A percentile compares a stretch with the other conserved stretches of the same genome.
These are phyloP conservation scores for Sporothrix sp. DNA, from an alignment of 2,329 filamentous ascomycete species.

Conservation along the genomic window DNA sequence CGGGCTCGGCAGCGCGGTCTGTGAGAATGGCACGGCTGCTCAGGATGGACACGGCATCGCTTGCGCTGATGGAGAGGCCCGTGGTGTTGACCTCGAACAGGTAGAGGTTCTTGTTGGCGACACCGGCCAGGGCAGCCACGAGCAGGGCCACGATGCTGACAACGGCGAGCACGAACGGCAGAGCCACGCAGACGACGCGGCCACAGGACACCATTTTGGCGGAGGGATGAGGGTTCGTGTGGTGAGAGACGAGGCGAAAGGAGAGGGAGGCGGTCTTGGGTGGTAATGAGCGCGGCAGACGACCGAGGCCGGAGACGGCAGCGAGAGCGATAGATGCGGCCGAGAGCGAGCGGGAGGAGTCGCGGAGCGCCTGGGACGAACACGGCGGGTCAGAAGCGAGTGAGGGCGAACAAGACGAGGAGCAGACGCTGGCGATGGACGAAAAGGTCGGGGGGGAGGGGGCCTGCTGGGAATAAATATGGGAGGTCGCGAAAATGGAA, in stretches of 20 bases:
- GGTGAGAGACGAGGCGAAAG: neutral
- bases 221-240: neutral
- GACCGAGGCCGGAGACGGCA: too few species aligned
- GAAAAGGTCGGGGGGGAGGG: slow-evolving; percentile 1
- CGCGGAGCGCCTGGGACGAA: neutral
- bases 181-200: slow-evolving; percentile 74
- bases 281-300: too few species aligned
- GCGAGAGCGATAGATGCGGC: neutral
- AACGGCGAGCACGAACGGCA: slow-evolving; percentile 75
- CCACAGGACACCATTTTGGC: slow-evolving; percentile 40
- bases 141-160: slow-evolving; percentile 63
- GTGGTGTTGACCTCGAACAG: slow-evolving; percentile 53
- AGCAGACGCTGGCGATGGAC: slow-evolving; percentile 7
- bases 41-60: slow-evolving; percentile 13
- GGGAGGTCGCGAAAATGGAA: neutral
- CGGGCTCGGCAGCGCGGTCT: neutral
- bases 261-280: neutral
- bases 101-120: slow-evolving; percentile 46
- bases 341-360: neutral
- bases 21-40: neutral
- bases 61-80: slow-evolving; percentile 42
- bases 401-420: neutral
- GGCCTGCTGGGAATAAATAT: slow-evolving; percentile 7
- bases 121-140: slow-evolving; percentile 45
- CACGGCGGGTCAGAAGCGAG: neutral